These are phyloP conservation scores for Chytridium lagenaria DNA, from an alignment of 371 early-diverging fungal genomes.

Conservation along the genomic window DNA sequence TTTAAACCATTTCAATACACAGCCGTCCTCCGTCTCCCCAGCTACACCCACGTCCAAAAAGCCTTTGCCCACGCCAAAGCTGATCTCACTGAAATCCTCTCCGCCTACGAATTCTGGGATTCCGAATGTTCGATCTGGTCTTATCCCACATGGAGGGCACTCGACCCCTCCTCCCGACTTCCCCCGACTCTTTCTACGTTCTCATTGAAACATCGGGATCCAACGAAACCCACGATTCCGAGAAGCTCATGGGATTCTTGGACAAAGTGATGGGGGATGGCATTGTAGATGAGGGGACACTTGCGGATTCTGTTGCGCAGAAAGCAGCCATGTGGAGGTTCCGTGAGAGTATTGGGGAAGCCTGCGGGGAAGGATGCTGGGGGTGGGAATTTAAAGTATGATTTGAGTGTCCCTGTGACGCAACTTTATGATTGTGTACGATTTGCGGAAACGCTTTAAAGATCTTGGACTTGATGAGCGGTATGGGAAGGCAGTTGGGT, in stretches of 20 bases:
- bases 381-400: constrained; percentile 86
- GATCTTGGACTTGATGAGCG: constrained; percentile 19
- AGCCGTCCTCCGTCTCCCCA: constrained; percentile 79
- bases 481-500: constrained; percentile 80
- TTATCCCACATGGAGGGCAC: constrained; percentile 60
- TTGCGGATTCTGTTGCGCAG: constrained; percentile 89
- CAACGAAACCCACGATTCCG: constrained; percentile 90
- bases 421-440: constrained; percentile 87
- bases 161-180: constrained; percentile 64
- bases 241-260: constrained; percentile 74
- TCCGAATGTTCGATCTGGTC: constrained; percentile 69
- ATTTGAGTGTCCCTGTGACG: constrained; percentile 84
- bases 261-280: constrained; percentile 72
- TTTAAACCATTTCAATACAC: background rate
- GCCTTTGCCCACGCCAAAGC: constrained; percentile 77
- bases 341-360: constrained; percentile 94
- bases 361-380: constrained; percentile 79
- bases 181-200: constrained; percentile 77
- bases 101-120: constrained; percentile 98
- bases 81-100: constrained; percentile 90
- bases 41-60: constrained; percentile 78
- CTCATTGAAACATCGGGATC: constrained; percentile 94
- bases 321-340: constrained; percentile 78
- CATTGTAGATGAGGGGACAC: constrained; percentile 82
- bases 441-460: constrained; percentile 70